Base-by-base conservation (phyloP, 2,329 filamentous ascomycete genomes). In the Drechslerella coelobrocha region DNA sequence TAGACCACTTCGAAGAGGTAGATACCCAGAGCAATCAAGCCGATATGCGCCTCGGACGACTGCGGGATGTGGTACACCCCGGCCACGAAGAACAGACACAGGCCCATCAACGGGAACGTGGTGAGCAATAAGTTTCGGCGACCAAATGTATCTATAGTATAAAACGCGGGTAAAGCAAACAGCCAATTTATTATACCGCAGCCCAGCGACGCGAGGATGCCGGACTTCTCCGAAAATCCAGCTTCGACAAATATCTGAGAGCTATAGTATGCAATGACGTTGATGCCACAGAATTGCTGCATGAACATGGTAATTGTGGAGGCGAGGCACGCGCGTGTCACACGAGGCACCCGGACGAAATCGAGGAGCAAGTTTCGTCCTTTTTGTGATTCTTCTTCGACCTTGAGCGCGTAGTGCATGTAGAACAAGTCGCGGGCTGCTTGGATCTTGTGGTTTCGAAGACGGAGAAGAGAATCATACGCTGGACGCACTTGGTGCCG, bases 131-230 rank as follows among this genome's bases (percentile, higher is more conserved):
- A 79, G 72, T 86, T 86, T 19, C 87, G 82, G 2, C 88, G 83
- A 5, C 87, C 88, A 66, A 87, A 89, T 0, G 84, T 88, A 75
- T 90, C 87, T 72, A 89, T 89, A 4, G 86, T 88, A 76, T 85
- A 87, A 50, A 88, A 79, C 2, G 85, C 86, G 0, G 85, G 85
- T 10, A 87, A 79, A 0, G 86, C 85, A 72, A 88, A 88, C 34
- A 88, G 76, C 79, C 84, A 88, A 76, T 89, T 88, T 75, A 88
- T 83, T 53, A 87, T 79, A 1, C 87, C 87, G 53, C 85, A 88
- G 0, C 86, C 86, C 68, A 88, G 82, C 0, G 85, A 88, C 0
- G 85, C 85, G 4, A 82, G 78, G 1, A 89, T 80, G 0, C 87
- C 85, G 3, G 78, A 77, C 2, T 83, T 80, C 24, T 82, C 79